phyloP scores from a whole-genome alignment of 345 rosid species.

The Lagerstroemia speciosa region DNA sequence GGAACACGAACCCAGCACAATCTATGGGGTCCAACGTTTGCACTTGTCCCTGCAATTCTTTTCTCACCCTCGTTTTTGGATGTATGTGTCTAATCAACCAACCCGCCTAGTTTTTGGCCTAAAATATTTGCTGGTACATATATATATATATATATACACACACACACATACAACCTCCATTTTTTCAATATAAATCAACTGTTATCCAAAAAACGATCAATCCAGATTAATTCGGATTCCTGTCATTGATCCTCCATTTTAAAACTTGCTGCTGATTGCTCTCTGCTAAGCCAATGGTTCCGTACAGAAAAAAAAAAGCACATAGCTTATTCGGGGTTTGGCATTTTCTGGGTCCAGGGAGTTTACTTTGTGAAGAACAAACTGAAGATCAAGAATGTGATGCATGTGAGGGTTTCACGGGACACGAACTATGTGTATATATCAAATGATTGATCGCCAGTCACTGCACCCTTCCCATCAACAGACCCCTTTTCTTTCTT shows the following conservation, averaged over 20 bases:
- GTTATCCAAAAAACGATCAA: no score
- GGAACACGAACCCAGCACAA: not conserved
- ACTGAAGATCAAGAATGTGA: conserved; percentile 7
- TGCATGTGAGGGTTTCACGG: conserved; percentile 7
- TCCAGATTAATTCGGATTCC: no score
- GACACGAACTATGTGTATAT: not conserved
- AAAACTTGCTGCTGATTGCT: no score
- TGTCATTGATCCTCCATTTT: no score
- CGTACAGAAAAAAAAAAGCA: not conserved
- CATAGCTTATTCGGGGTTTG: not conserved
- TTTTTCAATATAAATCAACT: no score
- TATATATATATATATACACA: not conserved
- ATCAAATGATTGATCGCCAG: conserved; percentile 7
- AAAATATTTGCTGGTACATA: not conserved
- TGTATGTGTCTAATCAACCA: not conserved
- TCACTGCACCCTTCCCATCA: not conserved
- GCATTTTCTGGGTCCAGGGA: not conserved
- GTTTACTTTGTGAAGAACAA: not conserved
- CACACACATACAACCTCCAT: no score
- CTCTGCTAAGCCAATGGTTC: not conserved
- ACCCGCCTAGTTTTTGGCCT: not conserved
- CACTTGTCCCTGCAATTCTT: conserved; percentile 8
- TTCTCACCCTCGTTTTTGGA: not conserved
- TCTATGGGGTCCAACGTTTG: conserved; percentile 5
- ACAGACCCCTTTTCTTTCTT: not conserved